Base-by-base conservation (phyloP, 768 basidiomycete genomes). In the Tricholoma terreum region DNA sequence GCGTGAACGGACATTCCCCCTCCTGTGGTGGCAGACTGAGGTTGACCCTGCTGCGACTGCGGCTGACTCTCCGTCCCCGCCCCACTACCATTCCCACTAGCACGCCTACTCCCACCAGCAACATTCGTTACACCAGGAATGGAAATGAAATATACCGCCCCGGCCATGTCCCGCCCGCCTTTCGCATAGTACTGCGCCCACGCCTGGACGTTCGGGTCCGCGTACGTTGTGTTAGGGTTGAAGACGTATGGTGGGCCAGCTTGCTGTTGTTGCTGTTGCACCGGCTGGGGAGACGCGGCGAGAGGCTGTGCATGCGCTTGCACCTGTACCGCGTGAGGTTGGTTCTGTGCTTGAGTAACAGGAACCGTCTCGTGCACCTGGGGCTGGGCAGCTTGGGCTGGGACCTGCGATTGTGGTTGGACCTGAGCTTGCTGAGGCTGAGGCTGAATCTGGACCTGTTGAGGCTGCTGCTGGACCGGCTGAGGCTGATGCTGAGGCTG, bases 121-220 rank as follows among this genome's bases (percentile, higher is more conserved):
- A 15, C n/a, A 21, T 83, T 84, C 63, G 82, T 86, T 43, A 92
- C 77, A 2, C 89, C 90, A 6, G 90, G 90, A 1, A 92, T 84
- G 2, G 83, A 84, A 50, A 87, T 71, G 63, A 94, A 94, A 72
- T 94, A 94, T 36, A 92, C 87, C 7, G 86, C 76, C 8, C 92
- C 92, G 5, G 87, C 84, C 0, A 77, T 69, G 57, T 92, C 91
- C 46, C 71, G 82, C 3, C 91, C 91, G 22, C 92, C 92, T 58
- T 86, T 83, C 0, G 86, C 85, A 66, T 93, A 93, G 70, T 94
- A 94, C 62, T 85, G 81, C 6, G 89, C 91, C 91, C 91, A 93
- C 0, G 88, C 89, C 66, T 92, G 90, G 19, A 86, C 90, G 60
- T 91, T 91, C 54, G 84, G 82, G 67, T 94, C 91, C 14, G 83